Base-by-base conservation (phyloP, 768 basidiomycete genomes). In the Suillus tomentosus region DNA sequence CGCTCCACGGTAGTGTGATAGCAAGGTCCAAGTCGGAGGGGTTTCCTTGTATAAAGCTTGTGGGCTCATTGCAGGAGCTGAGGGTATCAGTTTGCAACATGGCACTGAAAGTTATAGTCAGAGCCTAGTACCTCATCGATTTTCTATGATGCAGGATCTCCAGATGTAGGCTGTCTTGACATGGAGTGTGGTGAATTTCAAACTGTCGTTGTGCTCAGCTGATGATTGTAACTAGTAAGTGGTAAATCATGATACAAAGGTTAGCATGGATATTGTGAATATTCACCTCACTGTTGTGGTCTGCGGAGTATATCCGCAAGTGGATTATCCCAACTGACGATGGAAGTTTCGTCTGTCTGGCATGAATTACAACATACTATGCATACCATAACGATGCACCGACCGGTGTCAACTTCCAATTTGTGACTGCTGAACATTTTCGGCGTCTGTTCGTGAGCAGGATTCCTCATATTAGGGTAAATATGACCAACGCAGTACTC, bases 1-100 rank as follows among this genome's bases (percentile, higher is more conserved):
- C 22, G 73, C 71, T 22, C 71, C 71, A 34, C 74, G 71, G 24
- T 69, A 74, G 64, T 68, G 68, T 37, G 15, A 76, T 68, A 48
- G 70, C 71, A 40, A 71, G 58, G 27, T 70, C 72, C 15, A 76
- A 70, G 39, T 73, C 73, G 2, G 74, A 67, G 0, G 64, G 63
- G 14, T 66, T 64, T 2, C 65, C 68, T 58, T 17, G 22, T 39
- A 15, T 15, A 57, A 24, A 57, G 55, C 14, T 39, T 37, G 22
- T 39, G 37, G 8, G 55, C 37, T 24, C 22, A 37, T 19, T 24
- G 37, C 37, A 57, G 8, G 14, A 57, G 37, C 37, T 17, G 24
- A 57, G 4, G 14, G 15, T 10, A 15, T 17, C 14, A 9, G 22
- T 39, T 57, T 15, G 37, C 13, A 24, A 57, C 55, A 24, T 37